phyloP scores from a whole-genome alignment of 345 rosid genomes.

The Firmiana major region DNA sequence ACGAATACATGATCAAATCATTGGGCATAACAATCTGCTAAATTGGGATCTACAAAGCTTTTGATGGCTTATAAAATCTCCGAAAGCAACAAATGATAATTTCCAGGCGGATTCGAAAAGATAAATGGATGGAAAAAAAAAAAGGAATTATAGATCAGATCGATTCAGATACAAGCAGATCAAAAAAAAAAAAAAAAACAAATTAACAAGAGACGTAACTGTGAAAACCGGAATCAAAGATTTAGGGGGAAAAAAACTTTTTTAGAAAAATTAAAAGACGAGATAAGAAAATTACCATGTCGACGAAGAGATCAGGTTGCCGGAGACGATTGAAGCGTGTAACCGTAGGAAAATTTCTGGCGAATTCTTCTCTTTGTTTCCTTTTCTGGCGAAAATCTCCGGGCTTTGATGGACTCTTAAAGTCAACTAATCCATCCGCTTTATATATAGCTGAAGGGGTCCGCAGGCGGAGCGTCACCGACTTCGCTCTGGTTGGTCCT shows the following conservation, averaged over 20 bases:
- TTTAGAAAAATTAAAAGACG: neutral
- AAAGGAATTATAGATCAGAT: neutral
- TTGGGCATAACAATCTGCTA: neutral
- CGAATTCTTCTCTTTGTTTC: neutral
- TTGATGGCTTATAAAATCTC: neutral
- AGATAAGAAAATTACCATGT: constrained; percentile 31
- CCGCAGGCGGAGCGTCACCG: constrained; percentile 25
- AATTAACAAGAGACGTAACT: neutral
- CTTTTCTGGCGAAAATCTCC: neutral
- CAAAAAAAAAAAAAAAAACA: neutral
- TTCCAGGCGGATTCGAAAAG: neutral
- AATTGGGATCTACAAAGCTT: neutral
- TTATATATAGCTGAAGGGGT: neutral
- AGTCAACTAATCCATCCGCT: neutral
- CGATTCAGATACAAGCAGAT: neutral
- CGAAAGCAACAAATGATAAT: neutral
- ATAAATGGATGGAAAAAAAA: neutral
- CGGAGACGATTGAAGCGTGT: constrained; percentile 18
- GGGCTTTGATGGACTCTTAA: neutral
- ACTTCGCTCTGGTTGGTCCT: constrained; percentile 12
- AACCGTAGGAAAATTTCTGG: constrained; percentile 5
- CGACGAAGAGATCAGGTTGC: constrained; percentile 21
- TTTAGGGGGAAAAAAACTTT: too few species aligned
- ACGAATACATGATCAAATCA: neutral
- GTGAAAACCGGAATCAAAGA: neutral